Conservation (phyloP, 306 rosid genomes). For the Malus sieversii region DNA sequence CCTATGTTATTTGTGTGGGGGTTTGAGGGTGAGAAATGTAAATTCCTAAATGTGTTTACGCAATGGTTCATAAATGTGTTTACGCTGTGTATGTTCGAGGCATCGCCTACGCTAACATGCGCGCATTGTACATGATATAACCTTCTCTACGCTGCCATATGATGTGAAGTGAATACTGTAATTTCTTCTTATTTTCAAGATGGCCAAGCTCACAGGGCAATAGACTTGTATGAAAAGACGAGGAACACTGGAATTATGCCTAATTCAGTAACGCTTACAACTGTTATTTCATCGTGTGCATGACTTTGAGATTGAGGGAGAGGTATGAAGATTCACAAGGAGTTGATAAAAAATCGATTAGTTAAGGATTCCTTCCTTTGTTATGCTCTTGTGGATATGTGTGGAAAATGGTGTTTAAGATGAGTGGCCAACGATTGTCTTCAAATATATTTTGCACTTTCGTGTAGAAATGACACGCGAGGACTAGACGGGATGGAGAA, state of each 20-base stretch:
- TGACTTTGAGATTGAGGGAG: no score
- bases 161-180: neutral
- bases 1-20: conserved; percentile 75
- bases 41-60: conserved; percentile 38
- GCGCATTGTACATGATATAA: neutral
- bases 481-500: no score
- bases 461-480: no score
- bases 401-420: no score
- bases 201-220: no score
- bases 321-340: no score
- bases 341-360: no score
- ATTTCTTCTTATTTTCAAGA: no score
- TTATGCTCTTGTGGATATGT: no score
- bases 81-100: neutral
- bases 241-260: conserved; percentile 48
- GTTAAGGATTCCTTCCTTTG: no score
- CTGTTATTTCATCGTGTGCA: conserved; percentile 18
- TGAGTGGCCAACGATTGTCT: no score
- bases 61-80: conserved; percentile 26
- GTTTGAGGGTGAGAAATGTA: conserved; percentile 84
- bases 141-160: neutral
- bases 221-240: conserved; percentile 16
- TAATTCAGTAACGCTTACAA: conserved; percentile 47
- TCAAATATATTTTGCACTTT: no score
- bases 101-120: neutral